A percentile compares a stretch with the other conserved stretches of the same genome.
Conservation (phyloP, 2,329 filamentous ascomycete genomes). For the Lojkania enalia region DNA sequence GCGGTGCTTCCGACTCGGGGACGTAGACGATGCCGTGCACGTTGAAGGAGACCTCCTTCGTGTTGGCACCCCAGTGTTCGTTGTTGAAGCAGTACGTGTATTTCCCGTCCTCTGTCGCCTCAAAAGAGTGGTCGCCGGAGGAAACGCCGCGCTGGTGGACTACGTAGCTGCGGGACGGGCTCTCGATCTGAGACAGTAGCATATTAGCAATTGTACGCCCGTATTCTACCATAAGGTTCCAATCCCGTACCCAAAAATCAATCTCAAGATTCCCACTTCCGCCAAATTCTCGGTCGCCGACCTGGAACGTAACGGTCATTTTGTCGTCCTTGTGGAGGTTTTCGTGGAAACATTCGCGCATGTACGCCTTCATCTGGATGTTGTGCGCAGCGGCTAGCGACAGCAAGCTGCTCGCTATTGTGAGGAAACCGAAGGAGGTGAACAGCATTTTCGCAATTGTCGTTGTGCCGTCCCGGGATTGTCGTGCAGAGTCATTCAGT, state of each 20-base stretch:
- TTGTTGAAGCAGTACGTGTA: slow-evolving; percentile 99
- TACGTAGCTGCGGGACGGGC: slow-evolving; percentile 75
- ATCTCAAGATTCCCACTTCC: slow-evolving; percentile 92
- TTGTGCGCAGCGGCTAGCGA: slow-evolving; percentile 79
- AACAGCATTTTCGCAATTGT: slow-evolving; percentile 38
- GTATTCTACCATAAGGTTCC: neutral
- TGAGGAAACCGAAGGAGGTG: slow-evolving; percentile 42
- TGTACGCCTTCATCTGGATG: slow-evolving; percentile 91
- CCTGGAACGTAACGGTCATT: slow-evolving; percentile 99
- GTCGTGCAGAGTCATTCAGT: no score
- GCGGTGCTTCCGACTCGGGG: slow-evolving; percentile 78
- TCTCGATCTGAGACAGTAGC: slow-evolving; percentile 64
- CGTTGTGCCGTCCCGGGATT: slow-evolving; percentile 15
- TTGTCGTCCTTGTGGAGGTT: slow-evolving; percentile 87
- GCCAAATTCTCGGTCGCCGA: slow-evolving; percentile 94
- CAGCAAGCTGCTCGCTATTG: slow-evolving; percentile 59
- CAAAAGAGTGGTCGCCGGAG: slow-evolving; percentile 92
- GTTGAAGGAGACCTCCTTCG: slow-evolving; percentile 98
- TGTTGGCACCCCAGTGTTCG: slow-evolving; percentile 94
- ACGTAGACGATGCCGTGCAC: slow-evolving; percentile 99
- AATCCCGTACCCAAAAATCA: slow-evolving; percentile 83
- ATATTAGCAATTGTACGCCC: neutral
- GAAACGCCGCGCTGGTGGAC: slow-evolving; percentile 79
- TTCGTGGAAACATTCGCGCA: slow-evolving; percentile 98
- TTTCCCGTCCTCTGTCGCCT: slow-evolving; percentile 80